Percentiles rank a stretch among this genome's conserved stretches.
phyloP scores from a whole-genome alignment of 345 rosid genomes.

The Alliaria petiolata region DNA sequence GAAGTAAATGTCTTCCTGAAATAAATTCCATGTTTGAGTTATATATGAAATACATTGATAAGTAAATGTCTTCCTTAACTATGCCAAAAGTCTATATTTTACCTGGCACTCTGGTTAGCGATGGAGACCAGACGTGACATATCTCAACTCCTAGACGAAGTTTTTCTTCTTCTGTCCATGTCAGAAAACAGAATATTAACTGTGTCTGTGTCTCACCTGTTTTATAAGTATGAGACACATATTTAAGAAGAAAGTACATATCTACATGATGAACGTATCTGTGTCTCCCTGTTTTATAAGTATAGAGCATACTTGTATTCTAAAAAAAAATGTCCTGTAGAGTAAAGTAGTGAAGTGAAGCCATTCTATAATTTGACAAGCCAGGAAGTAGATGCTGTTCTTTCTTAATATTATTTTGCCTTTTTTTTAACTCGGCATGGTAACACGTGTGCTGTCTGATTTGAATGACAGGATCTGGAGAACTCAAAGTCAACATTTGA shows the following conservation, averaged over 20 bases:
- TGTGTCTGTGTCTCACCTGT: too few relatives aligned
- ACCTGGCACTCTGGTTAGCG: slow-evolving; percentile 60
- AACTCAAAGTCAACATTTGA: too few relatives aligned
- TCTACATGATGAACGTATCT: background rate
- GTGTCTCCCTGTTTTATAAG: background rate
- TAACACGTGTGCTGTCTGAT: too few relatives aligned
- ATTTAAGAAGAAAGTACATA: background rate
- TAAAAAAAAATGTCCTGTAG: background rate
- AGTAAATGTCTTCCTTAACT: background rate
- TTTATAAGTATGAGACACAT: too few relatives aligned
- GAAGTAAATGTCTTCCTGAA: slow-evolving; percentile 58
- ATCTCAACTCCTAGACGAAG: slow-evolving; percentile 48
- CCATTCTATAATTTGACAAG: too few relatives aligned
- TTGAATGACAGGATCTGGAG: too few relatives aligned
- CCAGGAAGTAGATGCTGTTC: too few relatives aligned
- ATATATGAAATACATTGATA: background rate
- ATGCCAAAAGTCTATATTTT: slow-evolving; percentile 4
- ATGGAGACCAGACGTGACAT: slow-evolving; percentile 41
- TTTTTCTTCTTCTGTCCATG: slow-evolving; percentile 60
- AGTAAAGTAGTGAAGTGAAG: background rate
- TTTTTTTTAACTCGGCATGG: too few relatives aligned
- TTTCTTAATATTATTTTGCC: too few relatives aligned
- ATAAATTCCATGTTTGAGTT: slow-evolving; percentile 12
- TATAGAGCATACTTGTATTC: background rate
- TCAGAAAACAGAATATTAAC: background rate